Evolutionary conservation across 169 alveolate genomes (phyloP).

Genomic region (Eimeria maxima): DNA sequence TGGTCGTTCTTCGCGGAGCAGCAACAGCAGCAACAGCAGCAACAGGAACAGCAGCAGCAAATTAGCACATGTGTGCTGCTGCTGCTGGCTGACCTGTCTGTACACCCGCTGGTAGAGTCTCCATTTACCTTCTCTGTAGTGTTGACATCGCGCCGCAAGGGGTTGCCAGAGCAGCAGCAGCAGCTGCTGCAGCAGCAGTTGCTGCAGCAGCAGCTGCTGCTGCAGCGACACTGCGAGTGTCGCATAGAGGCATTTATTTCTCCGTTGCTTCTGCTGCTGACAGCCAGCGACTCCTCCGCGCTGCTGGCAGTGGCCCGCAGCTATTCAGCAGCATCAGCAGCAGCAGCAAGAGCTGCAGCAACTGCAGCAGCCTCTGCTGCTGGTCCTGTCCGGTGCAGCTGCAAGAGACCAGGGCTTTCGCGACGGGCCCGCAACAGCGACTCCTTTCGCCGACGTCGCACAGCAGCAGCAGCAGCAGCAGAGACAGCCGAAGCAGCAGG

Average conservation of each 20-base stretch:
- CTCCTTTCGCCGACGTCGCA: no score
- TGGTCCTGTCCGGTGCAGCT: not conserved
- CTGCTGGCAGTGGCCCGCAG: slow-evolving; percentile 48
- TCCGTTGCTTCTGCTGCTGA: slow-evolving; percentile 51
- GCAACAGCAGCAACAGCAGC: slow-evolving; percentile 15
- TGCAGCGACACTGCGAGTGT: slow-evolving; percentile 53
- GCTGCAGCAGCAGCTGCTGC: slow-evolving; percentile 15
- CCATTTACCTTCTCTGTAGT: slow-evolving; percentile 14
- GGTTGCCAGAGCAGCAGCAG: slow-evolving; percentile 32
- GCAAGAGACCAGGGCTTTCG: not conserved
- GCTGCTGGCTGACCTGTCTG: slow-evolving; percentile 42
- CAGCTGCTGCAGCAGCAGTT: slow-evolving; percentile 55
- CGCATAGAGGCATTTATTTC: slow-evolving; percentile 45
- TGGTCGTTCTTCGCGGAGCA: not conserved
- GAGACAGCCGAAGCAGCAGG: not conserved
- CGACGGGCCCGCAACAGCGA: not conserved
- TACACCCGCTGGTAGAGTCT: slow-evolving; percentile 54
- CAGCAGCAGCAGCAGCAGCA: slow-evolving; percentile 29
- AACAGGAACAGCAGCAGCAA: slow-evolving; percentile 32
- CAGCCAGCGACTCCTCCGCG: not conserved
- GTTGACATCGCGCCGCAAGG: slow-evolving; percentile 34
- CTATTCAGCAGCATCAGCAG: not conserved
- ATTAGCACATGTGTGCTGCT: slow-evolving; percentile 15
- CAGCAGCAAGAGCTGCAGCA: slow-evolving; percentile 41
- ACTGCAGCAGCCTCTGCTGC: slow-evolving; percentile 9